Conservation (phyloP, 179 eudicot species). For the Silene noctiflora region DNA sequence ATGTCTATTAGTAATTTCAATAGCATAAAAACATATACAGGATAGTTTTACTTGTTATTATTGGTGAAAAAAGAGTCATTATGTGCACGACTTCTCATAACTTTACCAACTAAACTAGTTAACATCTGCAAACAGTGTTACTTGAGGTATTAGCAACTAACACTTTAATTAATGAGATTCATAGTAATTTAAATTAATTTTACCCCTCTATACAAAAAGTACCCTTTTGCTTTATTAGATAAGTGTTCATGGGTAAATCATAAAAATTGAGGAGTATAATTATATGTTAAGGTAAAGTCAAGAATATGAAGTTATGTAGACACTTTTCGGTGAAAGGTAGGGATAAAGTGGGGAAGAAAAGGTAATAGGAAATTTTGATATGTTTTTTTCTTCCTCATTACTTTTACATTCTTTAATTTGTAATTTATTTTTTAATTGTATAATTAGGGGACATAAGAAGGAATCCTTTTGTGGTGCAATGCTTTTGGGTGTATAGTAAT, state of each 20-base stretch:
- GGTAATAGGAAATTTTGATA: neutral
- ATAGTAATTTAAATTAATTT: no score
- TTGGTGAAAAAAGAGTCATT: no score
- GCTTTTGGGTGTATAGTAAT: conserved; percentile 29
- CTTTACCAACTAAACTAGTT: no score
- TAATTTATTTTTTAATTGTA: neutral
- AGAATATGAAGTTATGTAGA: conserved; percentile 21
- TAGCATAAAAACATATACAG: no score
- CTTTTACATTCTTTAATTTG: neutral
- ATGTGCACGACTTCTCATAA: no score
- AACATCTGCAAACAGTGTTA: no score
- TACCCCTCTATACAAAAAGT: no score
- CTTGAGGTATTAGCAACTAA: no score
- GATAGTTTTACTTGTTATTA: no score
- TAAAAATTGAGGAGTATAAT: conserved; percentile 6
- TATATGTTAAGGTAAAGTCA: conserved; percentile 26
- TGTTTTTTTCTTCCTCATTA: neutral
- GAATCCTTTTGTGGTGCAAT: conserved; percentile 28
- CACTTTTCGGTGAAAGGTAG: conserved; percentile 39
- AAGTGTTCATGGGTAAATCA: neutral
- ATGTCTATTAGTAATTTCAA: no score
- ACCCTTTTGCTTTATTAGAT: no score
- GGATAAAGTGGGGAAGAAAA: conserved; percentile 5
- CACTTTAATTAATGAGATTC: no score
- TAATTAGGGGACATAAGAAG: conserved; percentile 27